phyloP scores from a whole-genome alignment of 179 eudicot genomes.

The Silene noctiflora region DNA sequence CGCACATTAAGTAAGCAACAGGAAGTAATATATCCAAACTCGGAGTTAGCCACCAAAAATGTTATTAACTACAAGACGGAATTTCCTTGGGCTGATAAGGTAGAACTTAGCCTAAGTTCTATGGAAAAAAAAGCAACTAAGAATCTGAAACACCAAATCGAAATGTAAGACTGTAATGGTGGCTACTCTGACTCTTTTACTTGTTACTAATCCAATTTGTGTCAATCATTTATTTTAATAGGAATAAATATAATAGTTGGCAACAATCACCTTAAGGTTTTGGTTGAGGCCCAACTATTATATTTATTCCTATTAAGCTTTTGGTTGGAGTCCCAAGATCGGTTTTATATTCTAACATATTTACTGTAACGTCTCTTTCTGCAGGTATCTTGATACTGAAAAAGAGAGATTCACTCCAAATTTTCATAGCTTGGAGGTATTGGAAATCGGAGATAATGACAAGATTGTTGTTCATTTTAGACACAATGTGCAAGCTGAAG shows the following conservation, averaged over 20 bases:
- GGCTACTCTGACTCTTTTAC: too few species aligned
- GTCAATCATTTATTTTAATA: too few species aligned
- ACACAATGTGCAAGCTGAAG: neutral
- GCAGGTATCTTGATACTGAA: constrained; percentile 6
- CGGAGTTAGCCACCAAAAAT: constrained; percentile 22
- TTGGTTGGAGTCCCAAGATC: too few species aligned
- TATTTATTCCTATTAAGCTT: too few species aligned
- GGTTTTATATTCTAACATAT: too few species aligned
- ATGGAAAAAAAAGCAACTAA: neutral
- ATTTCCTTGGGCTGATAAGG: constrained; percentile 21
- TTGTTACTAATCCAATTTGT: neutral
- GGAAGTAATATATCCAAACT: constrained; percentile 31
- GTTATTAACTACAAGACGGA: constrained; percentile 25
- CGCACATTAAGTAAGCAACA: constrained; percentile 16
- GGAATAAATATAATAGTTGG: too few species aligned
- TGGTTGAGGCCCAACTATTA: too few species aligned
- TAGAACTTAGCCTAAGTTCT: constrained; percentile 12
- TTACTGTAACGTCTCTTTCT: neutral
- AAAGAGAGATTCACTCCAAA: constrained; percentile 7
- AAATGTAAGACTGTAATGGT: constrained; percentile 1
- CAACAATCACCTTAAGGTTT: too few species aligned
- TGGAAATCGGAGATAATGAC: neutral
- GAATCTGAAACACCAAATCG: constrained; percentile 5
- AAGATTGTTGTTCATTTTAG: constrained; percentile 14
- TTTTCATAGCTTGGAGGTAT: neutral